Percentiles rank a stretch among this genome's conserved stretches.
Conservation (phyloP, 345 rosid genomes). For the Pelargonium nanum region DNA sequence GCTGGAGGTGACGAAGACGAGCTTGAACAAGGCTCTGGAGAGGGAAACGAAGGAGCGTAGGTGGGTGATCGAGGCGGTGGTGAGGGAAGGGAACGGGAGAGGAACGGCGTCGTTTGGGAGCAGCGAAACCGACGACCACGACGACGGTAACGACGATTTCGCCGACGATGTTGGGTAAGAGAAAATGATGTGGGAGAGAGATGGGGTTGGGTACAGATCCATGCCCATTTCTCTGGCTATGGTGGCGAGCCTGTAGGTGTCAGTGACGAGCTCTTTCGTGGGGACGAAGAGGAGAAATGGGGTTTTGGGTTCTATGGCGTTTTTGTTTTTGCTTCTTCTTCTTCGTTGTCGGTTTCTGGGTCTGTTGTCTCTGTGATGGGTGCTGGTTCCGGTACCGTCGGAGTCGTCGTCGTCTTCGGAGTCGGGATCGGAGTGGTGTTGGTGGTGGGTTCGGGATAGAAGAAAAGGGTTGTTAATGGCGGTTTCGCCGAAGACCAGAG, state of each 20-base stretch:
- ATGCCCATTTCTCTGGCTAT: slow-evolving; percentile 65
- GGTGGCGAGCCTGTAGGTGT: slow-evolving; percentile 45
- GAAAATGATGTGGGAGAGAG: slow-evolving; percentile 72
- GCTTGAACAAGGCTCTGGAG: slow-evolving; percentile 58
- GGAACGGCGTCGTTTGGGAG: slow-evolving; percentile 45
- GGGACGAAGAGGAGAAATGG: slow-evolving; percentile 54
- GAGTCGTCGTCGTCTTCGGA: slow-evolving; percentile 15
- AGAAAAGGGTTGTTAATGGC: slow-evolving; percentile 16
- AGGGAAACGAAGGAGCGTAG: slow-evolving; percentile 61
- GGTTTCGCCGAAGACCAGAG: slow-evolving; percentile 43
- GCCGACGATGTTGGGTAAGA: no score
- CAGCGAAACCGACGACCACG: slow-evolving; percentile 29
- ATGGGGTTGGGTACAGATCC: slow-evolving; percentile 58
- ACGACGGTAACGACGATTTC: slow-evolving; percentile 22
- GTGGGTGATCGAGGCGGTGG: slow-evolving; percentile 38
- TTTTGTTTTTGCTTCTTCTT: slow-evolving; percentile 11
- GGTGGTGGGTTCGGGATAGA: slow-evolving; percentile 12
- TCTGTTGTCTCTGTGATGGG: slow-evolving; percentile 3
- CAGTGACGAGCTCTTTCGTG: slow-evolving; percentile 39
- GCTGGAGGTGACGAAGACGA: slow-evolving; percentile 24
- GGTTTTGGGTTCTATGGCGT: slow-evolving; percentile 16
- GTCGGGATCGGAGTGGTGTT: not conserved
- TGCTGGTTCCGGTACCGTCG: slow-evolving; percentile 4
- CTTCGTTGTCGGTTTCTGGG: slow-evolving; percentile 20
- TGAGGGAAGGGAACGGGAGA: slow-evolving; percentile 56